These are phyloP conservation scores for Crithidia expoeki DNA, from an alignment of 208 protist species.

Conservation along the genomic window DNA sequence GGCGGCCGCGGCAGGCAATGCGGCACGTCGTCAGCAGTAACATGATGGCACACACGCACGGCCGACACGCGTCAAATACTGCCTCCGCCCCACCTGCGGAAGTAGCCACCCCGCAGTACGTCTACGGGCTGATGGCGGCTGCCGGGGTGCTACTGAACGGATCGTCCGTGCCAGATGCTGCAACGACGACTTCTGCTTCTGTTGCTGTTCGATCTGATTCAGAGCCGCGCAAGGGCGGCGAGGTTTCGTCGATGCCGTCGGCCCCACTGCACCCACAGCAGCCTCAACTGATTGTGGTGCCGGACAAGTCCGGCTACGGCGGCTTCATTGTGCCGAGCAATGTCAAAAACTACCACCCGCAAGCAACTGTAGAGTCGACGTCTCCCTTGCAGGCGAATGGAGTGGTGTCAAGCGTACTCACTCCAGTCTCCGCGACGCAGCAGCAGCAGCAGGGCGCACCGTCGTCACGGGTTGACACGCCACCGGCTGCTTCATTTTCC, in stretches of 20 bases:
- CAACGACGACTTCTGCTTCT: background rate
- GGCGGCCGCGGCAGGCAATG: slow-evolving; percentile 18
- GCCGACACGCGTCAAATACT: slow-evolving; percentile 8
- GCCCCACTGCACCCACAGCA: slow-evolving; percentile 6
- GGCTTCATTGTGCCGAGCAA: slow-evolving; percentile 25
- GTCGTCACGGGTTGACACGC: too few relatives aligned
- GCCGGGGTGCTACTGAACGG: slow-evolving; percentile 15
- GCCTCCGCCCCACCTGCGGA: slow-evolving; percentile 11
- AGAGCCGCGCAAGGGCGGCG: background rate
- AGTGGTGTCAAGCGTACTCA: background rate
- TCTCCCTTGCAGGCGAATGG: slow-evolving; percentile 1
- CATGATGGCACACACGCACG: slow-evolving; percentile 28
- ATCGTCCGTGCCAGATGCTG: slow-evolving; percentile 3
- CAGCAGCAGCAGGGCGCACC: background rate
- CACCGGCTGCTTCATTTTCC: too few relatives aligned
- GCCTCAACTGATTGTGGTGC: slow-evolving; percentile 28
- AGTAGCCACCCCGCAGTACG: slow-evolving; percentile 27
- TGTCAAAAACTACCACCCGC: slow-evolving; percentile 19
- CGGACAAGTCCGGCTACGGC: slow-evolving; percentile 20
- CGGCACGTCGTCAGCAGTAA: slow-evolving; percentile 30
- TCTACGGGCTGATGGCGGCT: slow-evolving; percentile 33
- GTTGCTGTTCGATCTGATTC: background rate
- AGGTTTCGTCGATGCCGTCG: background rate
- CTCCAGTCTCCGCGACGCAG: too few relatives aligned
- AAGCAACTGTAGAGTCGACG: slow-evolving; percentile 3